Evolutionary conservation across 116 monocot species (phyloP).

Genomic region (Phalaenopsis hybrid): DNA sequence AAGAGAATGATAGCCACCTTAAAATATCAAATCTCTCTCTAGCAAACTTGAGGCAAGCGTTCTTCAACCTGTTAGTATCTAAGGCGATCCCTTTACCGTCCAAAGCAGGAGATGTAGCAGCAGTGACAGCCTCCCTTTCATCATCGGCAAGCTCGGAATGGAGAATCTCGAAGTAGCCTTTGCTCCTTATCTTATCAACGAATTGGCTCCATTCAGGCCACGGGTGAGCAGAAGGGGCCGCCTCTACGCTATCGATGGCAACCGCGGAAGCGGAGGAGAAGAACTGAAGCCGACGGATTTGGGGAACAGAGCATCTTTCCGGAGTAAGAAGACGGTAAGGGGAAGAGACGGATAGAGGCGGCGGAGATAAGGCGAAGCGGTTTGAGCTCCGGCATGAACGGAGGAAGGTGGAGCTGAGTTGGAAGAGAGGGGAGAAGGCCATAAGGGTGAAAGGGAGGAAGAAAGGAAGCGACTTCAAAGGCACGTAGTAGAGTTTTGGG

Average conservation of each 20-base stretch:
- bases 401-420: background rate
- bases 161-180: conserved; percentile 12
- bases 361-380: background rate
- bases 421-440: conserved; percentile 1
- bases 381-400: background rate
- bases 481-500: conserved; percentile 1
- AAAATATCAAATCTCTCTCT: conserved; percentile 24
- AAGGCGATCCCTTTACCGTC: background rate
- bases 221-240: conserved; percentile 8
- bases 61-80: conserved; percentile 12
- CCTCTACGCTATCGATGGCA: background rate
- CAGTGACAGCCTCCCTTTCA: background rate
- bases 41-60: conserved; percentile 22
- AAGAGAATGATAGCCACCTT: conserved; percentile 3
- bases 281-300: background rate
- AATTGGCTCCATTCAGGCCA: conserved; percentile 28
- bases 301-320: background rate
- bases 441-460: background rate
- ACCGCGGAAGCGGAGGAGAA: background rate
- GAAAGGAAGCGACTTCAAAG: background rate
- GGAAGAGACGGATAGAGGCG: background rate
- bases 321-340: background rate
- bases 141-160: background rate
- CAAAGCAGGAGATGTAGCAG: background rate
- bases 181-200: conserved; percentile 17